Percentiles rank a stretch among this genome's conserved stretches.
Evolutionary conservation across 2,329 filamentous ascomycete species (phyloP).

Genomic region (Colletotrichum brevisporum): DNA sequence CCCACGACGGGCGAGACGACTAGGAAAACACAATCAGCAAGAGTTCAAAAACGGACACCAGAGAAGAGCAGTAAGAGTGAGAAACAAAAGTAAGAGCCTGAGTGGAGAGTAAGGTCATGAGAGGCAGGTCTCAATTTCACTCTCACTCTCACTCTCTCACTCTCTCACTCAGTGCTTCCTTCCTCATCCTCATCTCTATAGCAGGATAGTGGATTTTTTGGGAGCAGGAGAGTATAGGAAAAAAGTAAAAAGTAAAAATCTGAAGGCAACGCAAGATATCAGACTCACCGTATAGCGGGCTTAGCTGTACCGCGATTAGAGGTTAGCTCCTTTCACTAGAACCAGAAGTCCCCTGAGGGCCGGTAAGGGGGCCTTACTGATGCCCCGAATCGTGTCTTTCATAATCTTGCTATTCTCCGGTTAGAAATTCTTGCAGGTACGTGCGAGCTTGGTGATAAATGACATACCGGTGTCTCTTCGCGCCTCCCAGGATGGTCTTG

Average conservation of each 20-base stretch:
- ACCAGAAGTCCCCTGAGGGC: conserved; percentile 19
- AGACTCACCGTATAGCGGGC: conserved; percentile 65
- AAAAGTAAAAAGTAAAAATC: conserved; percentile 1
- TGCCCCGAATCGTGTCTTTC: conserved; percentile 62
- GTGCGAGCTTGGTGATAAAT: neutral
- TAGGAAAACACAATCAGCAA: conserved; percentile 45
- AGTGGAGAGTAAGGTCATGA: neutral
- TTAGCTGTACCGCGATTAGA: conserved; percentile 58
- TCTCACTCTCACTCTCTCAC: neutral
- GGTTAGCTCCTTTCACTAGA: conserved; percentile 35
- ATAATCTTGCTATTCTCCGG: conserved; percentile 59
- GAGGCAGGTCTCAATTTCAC: neutral
- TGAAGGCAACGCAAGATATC: conserved; percentile 5
- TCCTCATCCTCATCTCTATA: neutral
- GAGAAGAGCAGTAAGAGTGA: neutral
- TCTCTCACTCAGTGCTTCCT: neutral
- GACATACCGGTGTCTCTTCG: conserved; percentile 46
- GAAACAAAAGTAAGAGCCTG: neutral
- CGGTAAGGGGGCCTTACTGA: conserved; percentile 56
- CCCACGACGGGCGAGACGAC: conserved; percentile 80
- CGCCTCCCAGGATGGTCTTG: conserved; percentile 46
- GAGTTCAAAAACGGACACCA: neutral
- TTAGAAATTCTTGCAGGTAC: neutral
- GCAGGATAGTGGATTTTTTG: neutral
- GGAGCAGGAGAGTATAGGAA: conserved; percentile 21